Evolutionary conservation across 345 rosid species (phyloP), one percentile per base, ranked within the genome.

Genomic region (Heritiera littoralis): DNA sequence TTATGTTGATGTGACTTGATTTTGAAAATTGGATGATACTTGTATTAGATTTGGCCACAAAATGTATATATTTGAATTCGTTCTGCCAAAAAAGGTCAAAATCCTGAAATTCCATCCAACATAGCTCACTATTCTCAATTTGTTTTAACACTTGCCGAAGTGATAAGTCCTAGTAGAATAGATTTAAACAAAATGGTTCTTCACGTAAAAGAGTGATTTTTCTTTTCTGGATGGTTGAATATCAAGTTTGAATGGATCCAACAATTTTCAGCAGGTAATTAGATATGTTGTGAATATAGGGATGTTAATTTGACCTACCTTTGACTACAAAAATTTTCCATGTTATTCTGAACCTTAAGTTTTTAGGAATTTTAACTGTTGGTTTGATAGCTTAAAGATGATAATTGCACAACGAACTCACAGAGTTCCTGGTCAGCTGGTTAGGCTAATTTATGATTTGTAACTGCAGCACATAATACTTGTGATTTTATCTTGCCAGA

Each of bases 1-100:
- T 11, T 13, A 49, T 72, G 60, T 79, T 52, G 80, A 63, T 82
- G 15, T 74, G 66, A 72, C 63, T 17, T 76, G 46, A 76, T 41
- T 54, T 11, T 65, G 65, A 48, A 59, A 9, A 23, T 61, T 30
- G 75, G 48, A 65, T 45, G 67, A n/a, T 75, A 4, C 28, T 46
- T 63, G 12, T 61, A 23, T 46, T 45, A 15, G 15, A 60, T 70
- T 40, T 49, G 74, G n/a, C 58, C n/a, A 23, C 40, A 23, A 70
- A 2, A 13, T 35, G 38, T 35, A 35, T 35, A 35, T 14, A 32
- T 32, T 8, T 32, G 43, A 64, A 6, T 32, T 35, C 9, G 0
- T 64, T 32, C 9, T 64, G n/a, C 43, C 0, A 8, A 64, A 35
- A 64, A 32, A 28, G 12, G 20, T 6, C n/a, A 23, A 48, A 70